These are phyloP conservation scores for Berkeleyomyces basicola DNA, from an alignment of 2,329 filamentous ascomycete genomes.

Conservation along the genomic window DNA sequence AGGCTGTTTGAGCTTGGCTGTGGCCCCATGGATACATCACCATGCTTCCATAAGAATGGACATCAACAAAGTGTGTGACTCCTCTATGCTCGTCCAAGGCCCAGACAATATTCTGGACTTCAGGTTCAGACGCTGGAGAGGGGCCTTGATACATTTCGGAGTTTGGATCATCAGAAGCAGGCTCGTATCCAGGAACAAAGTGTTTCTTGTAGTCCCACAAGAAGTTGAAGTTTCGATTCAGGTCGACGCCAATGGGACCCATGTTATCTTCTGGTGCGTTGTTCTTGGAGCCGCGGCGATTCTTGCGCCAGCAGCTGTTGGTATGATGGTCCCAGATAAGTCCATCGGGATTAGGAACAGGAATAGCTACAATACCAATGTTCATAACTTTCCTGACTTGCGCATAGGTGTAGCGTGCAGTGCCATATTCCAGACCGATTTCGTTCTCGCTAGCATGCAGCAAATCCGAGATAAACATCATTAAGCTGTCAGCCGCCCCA, in stretches of 20 bases:
- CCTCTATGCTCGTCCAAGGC: conserved; percentile 32
- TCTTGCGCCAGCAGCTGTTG: conserved; percentile 38
- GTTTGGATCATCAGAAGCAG: conserved; percentile 24
- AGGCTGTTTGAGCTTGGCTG: conserved; percentile 32
- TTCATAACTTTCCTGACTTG: conserved; percentile 35
- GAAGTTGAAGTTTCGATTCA: conserved; percentile 43
- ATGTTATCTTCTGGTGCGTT: conserved; percentile 17
- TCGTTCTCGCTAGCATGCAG: conserved; percentile 33
- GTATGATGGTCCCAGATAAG: conserved; percentile 33
- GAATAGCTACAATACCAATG: conserved; percentile 36
- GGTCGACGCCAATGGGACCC: conserved; percentile 23
- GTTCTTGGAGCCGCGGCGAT: conserved; percentile 29
- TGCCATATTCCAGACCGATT: conserved; percentile 34
- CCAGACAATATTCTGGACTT: conserved; percentile 37
- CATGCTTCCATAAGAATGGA: conserved; percentile 36
- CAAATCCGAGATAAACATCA: conserved; percentile 42
- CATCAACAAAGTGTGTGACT: conserved; percentile 40
- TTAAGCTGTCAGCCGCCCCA: conserved; percentile 36
- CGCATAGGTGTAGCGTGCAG: conserved; percentile 31
- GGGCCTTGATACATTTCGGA: conserved; percentile 35
- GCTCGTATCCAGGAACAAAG: conserved; percentile 26
- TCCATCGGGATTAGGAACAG: conserved; percentile 38
- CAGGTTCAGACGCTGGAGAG: conserved; percentile 36
- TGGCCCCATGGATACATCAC: conserved; percentile 42
- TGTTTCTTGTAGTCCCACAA: conserved; percentile 34